Base-by-base conservation (phyloP, 441 rosid species). In the Biscutella laevigata region DNA sequence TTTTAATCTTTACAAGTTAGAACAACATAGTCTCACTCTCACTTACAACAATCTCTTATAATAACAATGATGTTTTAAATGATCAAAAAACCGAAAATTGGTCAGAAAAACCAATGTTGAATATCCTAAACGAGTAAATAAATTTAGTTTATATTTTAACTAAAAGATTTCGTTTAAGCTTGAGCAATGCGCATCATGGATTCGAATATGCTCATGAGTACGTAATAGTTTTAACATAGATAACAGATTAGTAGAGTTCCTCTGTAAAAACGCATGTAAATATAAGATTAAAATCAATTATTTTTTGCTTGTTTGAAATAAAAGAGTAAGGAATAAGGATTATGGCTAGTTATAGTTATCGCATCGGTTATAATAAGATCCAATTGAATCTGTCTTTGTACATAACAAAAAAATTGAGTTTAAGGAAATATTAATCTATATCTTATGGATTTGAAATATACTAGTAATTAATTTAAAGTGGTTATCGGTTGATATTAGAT, bases 161-260 rank as follows among this genome's bases (percentile, higher is more conserved):
- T 43, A 9, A 2, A 33, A 34, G 19, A 15, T 21, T 42, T 56
- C 40, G 4, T 30, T 13, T 17, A 34, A 45, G 62, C 7, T 57
- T 35, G 20, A 36, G 29, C 15, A 37, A n/a, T n/a, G n/a, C n/a
- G n/a, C n/a, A n/a, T 47, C 45, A 47, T 59, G 22, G 29, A 47
- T 37, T 48, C 10, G 25, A 59, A 47, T 47, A 59, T 46, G 16
- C 54, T n/a, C n/a, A n/a, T n/a, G n/a, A n/a, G n/a, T n/a, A n/a
- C n/a, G n/a, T n/a, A n/a, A n/a, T n/a, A n/a, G n/a, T n/a, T n/a
- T n/a, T n/a, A n/a, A n/a, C n/a, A n/a, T 17, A 46, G 21, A 27
- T 46, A 14, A 19, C 7, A 9, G 14, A 27, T 46, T 27, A 27
- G 13, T 9, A 2, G 10, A 19, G 4, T 8, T 37, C n/a, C 21